These are phyloP conservation scores for Triticum timopheevii DNA, from an alignment of 176 grass and related monocot species.

Conservation along the genomic window DNA sequence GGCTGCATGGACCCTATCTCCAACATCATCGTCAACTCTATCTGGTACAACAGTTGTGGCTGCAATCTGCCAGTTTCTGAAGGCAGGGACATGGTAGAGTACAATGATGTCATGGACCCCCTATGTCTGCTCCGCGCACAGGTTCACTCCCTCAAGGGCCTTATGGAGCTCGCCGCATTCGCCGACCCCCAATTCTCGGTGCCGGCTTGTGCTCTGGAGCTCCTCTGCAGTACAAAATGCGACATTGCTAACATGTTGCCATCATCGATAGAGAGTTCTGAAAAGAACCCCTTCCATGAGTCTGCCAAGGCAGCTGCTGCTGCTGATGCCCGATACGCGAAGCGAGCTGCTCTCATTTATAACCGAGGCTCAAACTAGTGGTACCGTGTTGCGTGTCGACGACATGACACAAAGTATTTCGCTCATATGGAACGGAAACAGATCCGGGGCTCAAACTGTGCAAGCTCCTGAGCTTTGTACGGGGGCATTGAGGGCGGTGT, in stretches of 20 bases:
- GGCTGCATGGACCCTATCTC: background rate
- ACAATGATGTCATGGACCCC: background rate
- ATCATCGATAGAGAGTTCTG: background rate
- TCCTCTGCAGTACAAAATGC: background rate
- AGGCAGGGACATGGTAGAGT: background rate
- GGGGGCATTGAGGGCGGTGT: background rate
- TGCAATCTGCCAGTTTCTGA: background rate
- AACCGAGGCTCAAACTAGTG: background rate
- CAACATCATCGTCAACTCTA: conserved; percentile 14
- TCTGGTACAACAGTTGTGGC: background rate
- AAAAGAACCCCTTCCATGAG: background rate
- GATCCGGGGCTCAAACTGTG: background rate
- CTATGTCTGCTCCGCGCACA: background rate
- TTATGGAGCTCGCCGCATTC: background rate
- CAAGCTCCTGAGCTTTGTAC: background rate
- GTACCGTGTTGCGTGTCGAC: background rate
- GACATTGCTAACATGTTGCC: background rate
- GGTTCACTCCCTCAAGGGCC: background rate
- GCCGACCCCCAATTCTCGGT: background rate
- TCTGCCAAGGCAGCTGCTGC: background rate
- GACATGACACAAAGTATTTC: background rate
- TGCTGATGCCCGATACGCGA: background rate
- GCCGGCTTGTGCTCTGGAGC: background rate
- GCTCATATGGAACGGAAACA: background rate
- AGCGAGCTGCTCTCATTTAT: background rate